phyloP scores from a whole-genome alignment of 257 asterid species.

The Forsythia suspensa region DNA sequence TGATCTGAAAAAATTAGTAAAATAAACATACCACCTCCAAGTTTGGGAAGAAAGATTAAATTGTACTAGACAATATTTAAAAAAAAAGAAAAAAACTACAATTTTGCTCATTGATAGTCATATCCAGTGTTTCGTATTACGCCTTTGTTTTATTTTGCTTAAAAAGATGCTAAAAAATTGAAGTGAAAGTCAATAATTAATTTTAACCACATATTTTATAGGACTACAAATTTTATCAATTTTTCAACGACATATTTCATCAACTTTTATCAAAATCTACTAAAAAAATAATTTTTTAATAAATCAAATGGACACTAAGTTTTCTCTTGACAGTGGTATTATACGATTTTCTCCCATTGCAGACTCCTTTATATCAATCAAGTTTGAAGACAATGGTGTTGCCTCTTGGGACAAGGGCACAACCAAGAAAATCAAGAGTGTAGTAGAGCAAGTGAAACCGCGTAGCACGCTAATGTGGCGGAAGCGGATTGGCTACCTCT shows the following conservation, averaged over 20 bases:
- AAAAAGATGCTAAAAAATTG: too few species aligned
- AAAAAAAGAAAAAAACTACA: not conserved
- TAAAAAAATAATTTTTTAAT: too few species aligned
- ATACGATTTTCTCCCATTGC: slow-evolving; percentile 14
- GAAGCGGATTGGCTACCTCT: slow-evolving; percentile 67
- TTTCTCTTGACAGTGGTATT: not conserved
- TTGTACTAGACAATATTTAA: not conserved
- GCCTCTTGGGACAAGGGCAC: slow-evolving; percentile 55
- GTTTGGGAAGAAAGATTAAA: not conserved
- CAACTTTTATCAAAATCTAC: too few species aligned
- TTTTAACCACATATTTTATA: too few species aligned
- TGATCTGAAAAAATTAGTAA: not conserved
- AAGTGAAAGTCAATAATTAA: too few species aligned
- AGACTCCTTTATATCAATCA: slow-evolving; percentile 93
- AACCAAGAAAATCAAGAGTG: slow-evolving; percentile 30
- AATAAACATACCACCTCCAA: too few species aligned
- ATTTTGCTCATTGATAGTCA: not conserved
- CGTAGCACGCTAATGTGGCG: slow-evolving; percentile 65
- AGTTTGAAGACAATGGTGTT: slow-evolving; percentile 74
- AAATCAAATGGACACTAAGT: too few species aligned
- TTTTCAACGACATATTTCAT: too few species aligned
- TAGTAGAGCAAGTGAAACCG: slow-evolving; percentile 61
- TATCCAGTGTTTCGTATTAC: not conserved
- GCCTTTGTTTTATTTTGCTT: too few species aligned
- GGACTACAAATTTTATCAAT: too few species aligned